Evolutionary conservation across 1,284 basidiomycete species (phyloP), one percentile per base, ranked within the genome.

Genomic region (Leccinum pachyderme): DNA sequence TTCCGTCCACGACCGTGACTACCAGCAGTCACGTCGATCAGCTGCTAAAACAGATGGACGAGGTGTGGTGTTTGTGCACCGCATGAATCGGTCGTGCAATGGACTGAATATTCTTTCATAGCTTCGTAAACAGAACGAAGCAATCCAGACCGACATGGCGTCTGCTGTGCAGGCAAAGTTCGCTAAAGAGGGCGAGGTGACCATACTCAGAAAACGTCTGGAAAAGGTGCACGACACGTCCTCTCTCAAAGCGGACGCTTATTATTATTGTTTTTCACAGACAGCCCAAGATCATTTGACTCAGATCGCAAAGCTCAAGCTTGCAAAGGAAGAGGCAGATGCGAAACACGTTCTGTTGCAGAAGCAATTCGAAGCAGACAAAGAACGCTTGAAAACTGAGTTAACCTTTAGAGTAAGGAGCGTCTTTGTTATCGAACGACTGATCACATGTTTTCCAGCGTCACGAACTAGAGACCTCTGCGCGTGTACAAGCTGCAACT

Each of bases 371-470:
- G 81, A 82, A 58, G 81, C 80, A 57, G 87, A 90, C 63, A 76
- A 86, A 55, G 89, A 90, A 64, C 79, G 85, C 28, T 63, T 89
- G 54, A 84, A 80, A 63, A 88, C 88, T 0, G 82, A 88, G 57
- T 79, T 82, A 47, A 74, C 78, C 11, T 90, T 91, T 74, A 87
- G 82, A 72, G 87, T 86, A 72, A 56, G 72, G 37, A 15, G 52
- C 37, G 15, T 51, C 18, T 55, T 27, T 57, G 11, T 51, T 11
- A 2, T 54, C 46, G 51, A 41, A 48, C 47, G 25, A 49, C 28
- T 67, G 41, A 63, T 57, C 45, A 41, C 9, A 22, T 39, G n/a
- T 39, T 39, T 49, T 51, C 33, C 39, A 89, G 85, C 85, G 87
- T 79, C 86, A 88, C 59, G 89, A 91, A 67, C 57, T 85, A 25